A percentile compares a stretch with the other conserved stretches of the same genome.
Evolutionary conservation across 2,329 filamentous ascomycete genomes (phyloP).

Genomic region (Phyllosticta ampelicida): DNA sequence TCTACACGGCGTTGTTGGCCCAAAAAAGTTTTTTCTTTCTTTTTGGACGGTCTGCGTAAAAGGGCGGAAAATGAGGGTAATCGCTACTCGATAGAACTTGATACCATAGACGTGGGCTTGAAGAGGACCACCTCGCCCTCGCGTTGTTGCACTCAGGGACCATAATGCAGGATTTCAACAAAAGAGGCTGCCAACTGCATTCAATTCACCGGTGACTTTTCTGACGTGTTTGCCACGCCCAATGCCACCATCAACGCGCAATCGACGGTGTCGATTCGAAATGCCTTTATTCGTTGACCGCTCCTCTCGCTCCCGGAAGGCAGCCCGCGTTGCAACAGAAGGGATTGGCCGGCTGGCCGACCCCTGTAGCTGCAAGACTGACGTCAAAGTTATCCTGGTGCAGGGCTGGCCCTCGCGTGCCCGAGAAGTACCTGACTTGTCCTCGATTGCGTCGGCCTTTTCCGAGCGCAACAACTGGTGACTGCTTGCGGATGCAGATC

Average conservation of each 20-base stretch:
- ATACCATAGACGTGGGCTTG: background rate
- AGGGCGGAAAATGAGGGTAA: background rate
- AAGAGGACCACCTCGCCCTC: background rate
- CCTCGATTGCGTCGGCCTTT: background rate
- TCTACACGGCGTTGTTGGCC: background rate
- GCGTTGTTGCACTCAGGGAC: background rate
- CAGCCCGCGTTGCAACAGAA: background rate
- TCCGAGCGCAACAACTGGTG: background rate
- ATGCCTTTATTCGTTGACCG: background rate
- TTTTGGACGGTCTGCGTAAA: background rate
- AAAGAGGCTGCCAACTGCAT: background rate
- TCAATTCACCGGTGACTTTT: background rate
- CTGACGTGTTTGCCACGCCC: background rate
- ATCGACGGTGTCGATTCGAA: background rate
- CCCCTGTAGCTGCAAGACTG: background rate
- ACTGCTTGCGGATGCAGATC: background rate
- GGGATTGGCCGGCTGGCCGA: background rate
- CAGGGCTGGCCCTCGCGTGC: background rate
- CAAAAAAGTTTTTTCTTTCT: conserved; percentile 3
- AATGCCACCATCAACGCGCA: background rate
- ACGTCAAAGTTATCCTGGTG: background rate
- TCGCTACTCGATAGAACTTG: background rate
- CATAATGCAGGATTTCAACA: background rate
- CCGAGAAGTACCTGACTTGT: background rate
- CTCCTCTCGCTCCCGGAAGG: background rate